phyloP scores from a whole-genome alignment of 139 green algal species.

The Diplosphaera chodatii region DNA sequence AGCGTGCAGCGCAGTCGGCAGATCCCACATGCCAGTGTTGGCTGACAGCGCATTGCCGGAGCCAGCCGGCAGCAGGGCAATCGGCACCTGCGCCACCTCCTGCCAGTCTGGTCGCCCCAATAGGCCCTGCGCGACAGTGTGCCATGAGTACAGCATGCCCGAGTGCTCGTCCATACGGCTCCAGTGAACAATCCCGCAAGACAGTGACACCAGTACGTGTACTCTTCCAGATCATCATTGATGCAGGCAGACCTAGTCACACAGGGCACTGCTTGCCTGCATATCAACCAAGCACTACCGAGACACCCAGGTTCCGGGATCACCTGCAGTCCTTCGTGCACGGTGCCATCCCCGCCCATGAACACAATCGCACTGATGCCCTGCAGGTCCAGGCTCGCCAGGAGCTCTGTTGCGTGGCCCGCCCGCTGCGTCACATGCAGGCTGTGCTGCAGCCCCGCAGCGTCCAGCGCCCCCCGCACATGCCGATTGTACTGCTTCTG shows the following conservation, averaged over 20 bases:
- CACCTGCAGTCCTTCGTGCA: constrained; percentile 65
- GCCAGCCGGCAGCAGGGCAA: constrained; percentile 52
- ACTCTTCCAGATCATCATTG: background rate
- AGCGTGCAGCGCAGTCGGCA: background rate
- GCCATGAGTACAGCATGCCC: no score
- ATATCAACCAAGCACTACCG: no score
- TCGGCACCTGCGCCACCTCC: constrained; percentile 22
- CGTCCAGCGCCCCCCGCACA: constrained; percentile 50
- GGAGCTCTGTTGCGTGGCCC: constrained; percentile 45
- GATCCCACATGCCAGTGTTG: constrained; percentile 27
- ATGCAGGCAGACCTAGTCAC: no score
- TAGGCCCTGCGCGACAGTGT: constrained; percentile 34
- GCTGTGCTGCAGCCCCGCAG: constrained; percentile 39
- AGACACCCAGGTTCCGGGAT: background rate
- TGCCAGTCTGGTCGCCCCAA: constrained; percentile 64
- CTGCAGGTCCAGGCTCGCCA: constrained; percentile 19
- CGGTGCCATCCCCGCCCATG: constrained; percentile 70
- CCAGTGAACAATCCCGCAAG: no score
- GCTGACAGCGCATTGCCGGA: constrained; percentile 69
- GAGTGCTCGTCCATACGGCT: no score
- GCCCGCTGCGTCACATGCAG: constrained; percentile 25
- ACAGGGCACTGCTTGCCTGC: no score
- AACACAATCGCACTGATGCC: constrained; percentile 37
- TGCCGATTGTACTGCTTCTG: constrained; percentile 16
- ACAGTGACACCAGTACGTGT: background rate